Conservation (phyloP, 441 rosid species). For the Populus tomentosa region DNA sequence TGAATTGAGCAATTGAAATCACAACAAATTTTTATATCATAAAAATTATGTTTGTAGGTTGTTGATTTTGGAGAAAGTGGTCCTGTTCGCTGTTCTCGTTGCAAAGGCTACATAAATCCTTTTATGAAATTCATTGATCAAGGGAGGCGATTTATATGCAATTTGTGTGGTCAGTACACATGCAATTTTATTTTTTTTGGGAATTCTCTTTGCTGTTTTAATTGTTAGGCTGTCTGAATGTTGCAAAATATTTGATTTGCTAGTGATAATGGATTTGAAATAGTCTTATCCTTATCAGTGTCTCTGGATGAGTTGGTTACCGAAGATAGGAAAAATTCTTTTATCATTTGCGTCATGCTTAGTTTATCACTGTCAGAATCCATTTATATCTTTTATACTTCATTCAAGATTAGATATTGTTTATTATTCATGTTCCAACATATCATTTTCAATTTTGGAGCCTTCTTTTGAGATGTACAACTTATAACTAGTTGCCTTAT, state of each 20-base stretch:
- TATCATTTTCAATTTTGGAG: not conserved
- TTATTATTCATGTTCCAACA: not conserved
- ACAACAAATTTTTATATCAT: not conserved
- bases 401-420: not conserved
- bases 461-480: not conserved
- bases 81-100: constrained; percentile 74
- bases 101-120: constrained; percentile 76
- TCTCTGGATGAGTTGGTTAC: not conserved
- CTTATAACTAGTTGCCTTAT: not conserved
- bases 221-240: not conserved
- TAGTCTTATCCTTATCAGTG: not conserved
- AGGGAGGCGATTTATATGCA: constrained; percentile 64
- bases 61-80: constrained; percentile 86
- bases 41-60: constrained; percentile 32
- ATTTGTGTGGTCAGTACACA: constrained; percentile 56
- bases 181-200: not conserved
- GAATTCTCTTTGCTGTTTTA: not conserved
- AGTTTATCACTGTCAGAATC: not conserved
- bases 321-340: not conserved
- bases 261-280: not conserved
- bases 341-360: not conserved
- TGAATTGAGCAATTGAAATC: not conserved
- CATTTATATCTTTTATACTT: not conserved
- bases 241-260: not conserved
- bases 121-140: constrained; percentile 73